Conservation (phyloP, 331 rosid species). For the Acacia pycnantha region DNA sequence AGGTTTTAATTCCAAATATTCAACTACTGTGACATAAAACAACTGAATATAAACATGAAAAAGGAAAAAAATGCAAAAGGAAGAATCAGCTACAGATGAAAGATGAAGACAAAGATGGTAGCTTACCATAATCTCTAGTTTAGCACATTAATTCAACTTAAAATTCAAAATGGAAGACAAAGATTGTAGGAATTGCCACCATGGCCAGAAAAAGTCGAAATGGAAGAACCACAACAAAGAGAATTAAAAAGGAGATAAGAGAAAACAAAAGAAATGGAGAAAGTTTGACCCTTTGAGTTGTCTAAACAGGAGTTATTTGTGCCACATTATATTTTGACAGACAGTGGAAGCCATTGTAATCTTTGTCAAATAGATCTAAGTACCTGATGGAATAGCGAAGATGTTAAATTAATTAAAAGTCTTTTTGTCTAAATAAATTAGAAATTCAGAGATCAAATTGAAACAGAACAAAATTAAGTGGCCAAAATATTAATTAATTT, state of each 20-base stretch:
- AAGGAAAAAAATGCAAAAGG: neutral
- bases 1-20: neutral
- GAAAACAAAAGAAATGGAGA: neutral
- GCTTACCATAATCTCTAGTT: neutral
- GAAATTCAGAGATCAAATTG: neutral
- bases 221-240: neutral
- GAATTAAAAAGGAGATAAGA: neutral
- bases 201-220: neutral
- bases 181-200: neutral
- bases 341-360: neutral
- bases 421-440: neutral
- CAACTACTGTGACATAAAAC: neutral
- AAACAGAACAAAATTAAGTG: neutral
- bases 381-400: neutral
- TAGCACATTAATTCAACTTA: neutral
- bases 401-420: neutral
- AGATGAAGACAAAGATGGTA: neutral
- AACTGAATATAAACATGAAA: neutral
- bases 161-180: neutral
- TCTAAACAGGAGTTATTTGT: neutral
- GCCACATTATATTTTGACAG: neutral
- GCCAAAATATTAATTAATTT: neutral
- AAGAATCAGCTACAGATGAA: neutral
- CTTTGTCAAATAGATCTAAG: neutral
- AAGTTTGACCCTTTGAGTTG: slow-evolving; percentile 1